These are phyloP conservation scores for Annulohypoxylon maeteangense DNA, from an alignment of 495 filamentous ascomycete genomes.

Conservation along the genomic window DNA sequence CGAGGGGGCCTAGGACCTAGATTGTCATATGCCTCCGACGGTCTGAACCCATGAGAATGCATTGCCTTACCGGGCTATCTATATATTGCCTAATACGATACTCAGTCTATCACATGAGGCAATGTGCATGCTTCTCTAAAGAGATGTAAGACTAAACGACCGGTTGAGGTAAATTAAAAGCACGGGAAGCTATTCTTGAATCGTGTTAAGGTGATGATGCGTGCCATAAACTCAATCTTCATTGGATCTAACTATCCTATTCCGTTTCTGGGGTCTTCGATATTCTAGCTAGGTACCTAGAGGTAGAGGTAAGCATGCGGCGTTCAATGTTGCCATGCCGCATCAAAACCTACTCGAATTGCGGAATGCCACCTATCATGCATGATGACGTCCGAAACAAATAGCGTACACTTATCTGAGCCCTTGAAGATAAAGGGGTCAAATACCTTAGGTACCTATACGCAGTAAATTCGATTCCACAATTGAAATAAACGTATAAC, in stretches of 20 bases:
- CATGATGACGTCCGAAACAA: slow-evolving; percentile 31
- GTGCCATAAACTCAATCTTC: slow-evolving; percentile 17
- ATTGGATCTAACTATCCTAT: slow-evolving; percentile 24
- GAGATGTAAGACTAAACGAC: slow-evolving; percentile 20
- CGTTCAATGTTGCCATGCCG: not conserved
- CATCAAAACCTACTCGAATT: not conserved
- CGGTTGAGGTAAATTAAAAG: slow-evolving; percentile 2
- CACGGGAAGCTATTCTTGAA: slow-evolving; percentile 15
- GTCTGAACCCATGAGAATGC: slow-evolving; percentile 27
- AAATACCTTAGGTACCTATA: too few species aligned
- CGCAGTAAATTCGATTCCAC: not conserved
- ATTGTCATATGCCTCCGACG: slow-evolving; percentile 10
- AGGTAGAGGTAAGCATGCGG: too few species aligned
- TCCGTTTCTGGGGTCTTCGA: not conserved
- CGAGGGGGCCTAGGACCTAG: not conserved
- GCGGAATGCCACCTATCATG: slow-evolving; percentile 32
- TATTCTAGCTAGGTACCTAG: not conserved
- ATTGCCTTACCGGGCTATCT: slow-evolving; percentile 9
- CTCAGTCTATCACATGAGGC: slow-evolving; percentile 19
- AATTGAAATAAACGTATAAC: not conserved
- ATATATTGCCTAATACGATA: not conserved
- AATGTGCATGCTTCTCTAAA: not conserved
- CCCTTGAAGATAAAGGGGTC: slow-evolving; percentile 11
- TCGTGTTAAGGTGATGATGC: slow-evolving; percentile 7
- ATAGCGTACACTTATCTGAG: slow-evolving; percentile 1